A percentile compares a stretch with the other conserved stretches of the same genome.
These are phyloP conservation scores for Chlorophyllum brunneum DNA, from an alignment of 768 basidiomycete genomes.

Conservation along the genomic window DNA sequence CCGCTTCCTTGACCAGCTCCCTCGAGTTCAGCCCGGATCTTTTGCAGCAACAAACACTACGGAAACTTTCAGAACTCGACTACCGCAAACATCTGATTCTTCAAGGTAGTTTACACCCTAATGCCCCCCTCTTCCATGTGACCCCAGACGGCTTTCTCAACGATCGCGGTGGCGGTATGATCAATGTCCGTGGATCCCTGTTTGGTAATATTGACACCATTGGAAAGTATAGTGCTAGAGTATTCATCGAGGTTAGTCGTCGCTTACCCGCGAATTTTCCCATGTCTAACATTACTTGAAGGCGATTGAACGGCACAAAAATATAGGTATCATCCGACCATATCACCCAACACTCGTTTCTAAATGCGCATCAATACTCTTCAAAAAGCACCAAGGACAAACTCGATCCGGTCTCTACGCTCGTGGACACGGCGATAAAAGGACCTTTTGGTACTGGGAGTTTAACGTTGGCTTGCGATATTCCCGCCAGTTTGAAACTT, in stretches of 20 bases:
- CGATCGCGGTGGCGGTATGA: no score
- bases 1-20: background rate
- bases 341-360: background rate
- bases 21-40: background rate
- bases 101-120: background rate
- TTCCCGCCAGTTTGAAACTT: background rate
- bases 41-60: background rate
- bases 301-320: background rate
- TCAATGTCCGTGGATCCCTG: no score
- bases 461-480: background rate
- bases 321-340: background rate
- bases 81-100: background rate
- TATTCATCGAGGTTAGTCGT: no score
- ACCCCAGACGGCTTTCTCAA: background rate
- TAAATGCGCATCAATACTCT: background rate
- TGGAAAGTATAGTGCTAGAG: no score
- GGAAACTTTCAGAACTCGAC: background rate
- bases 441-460: conserved; percentile 4
- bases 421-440: background rate
- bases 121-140: background rate
- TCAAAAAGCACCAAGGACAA: background rate
- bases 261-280: background rate
- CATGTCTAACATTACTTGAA: background rate
- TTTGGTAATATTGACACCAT: no score
- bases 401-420: background rate